A percentile compares a stretch with the other conserved stretches of the same genome.
These are phyloP conservation scores for Phytopythium montanum DNA, from an alignment of 352 stramenopile species.

Conservation along the genomic window DNA sequence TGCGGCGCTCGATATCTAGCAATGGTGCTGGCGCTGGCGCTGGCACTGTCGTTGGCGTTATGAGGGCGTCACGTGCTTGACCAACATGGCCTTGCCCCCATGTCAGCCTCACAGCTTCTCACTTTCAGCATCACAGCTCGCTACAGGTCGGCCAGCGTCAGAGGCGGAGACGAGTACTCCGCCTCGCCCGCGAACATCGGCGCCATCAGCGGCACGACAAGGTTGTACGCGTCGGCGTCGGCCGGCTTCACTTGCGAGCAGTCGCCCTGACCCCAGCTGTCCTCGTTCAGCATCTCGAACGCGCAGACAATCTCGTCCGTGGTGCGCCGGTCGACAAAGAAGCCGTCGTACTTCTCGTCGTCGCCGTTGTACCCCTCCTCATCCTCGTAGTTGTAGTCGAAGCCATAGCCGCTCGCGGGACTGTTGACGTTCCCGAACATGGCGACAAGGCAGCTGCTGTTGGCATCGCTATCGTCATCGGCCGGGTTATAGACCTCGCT, in stretches of 20 bases:
- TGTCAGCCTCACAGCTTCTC: too few species aligned
- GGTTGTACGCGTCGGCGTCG: neutral
- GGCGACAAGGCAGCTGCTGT: too few species aligned
- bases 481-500: neutral
- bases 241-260: neutral
- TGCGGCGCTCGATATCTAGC: too few species aligned
- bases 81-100: too few species aligned
- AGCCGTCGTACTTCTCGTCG: neutral
- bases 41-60: too few species aligned
- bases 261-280: neutral
- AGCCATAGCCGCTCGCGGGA: too few species aligned
- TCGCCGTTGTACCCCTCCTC: neutral
- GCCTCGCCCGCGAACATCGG: neutral
- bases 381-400: neutral
- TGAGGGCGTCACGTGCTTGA: too few species aligned
- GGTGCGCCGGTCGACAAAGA: neutral
- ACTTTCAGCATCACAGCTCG: neutral
- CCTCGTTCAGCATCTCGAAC: neutral
- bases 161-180: neutral
- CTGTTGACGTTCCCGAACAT: too few species aligned
- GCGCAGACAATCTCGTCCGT: neutral
- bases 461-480: neutral
- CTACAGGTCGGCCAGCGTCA: neutral
- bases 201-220: neutral
- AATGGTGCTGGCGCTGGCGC: too few species aligned